These are phyloP conservation scores for Adenanthera pavonina DNA, from an alignment of 306 rosid genomes.

Conservation along the genomic window DNA sequence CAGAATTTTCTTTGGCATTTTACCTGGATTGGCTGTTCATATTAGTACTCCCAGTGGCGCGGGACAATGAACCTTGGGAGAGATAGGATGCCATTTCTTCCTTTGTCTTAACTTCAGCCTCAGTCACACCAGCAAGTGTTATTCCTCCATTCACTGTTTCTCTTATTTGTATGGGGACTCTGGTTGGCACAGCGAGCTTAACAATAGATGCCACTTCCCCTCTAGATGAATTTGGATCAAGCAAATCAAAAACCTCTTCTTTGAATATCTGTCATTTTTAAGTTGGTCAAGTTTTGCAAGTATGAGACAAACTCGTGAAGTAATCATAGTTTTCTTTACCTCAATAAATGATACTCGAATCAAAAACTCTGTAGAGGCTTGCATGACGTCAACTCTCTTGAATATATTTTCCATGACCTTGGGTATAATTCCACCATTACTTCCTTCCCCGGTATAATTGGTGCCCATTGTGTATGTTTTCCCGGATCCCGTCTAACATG, in stretches of 20 bases:
- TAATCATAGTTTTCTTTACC: conserved; percentile 50
- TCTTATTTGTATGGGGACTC: conserved; percentile 91
- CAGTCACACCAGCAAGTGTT: conserved; percentile 94
- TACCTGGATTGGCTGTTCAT: conserved; percentile 99
- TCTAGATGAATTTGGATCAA: conserved; percentile 66
- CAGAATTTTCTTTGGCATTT: neutral
- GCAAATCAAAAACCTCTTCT: conserved; percentile 94
- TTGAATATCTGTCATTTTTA: conserved; percentile 76
- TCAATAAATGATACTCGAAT: conserved; percentile 94
- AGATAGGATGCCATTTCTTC: conserved; percentile 94
- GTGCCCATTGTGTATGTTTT: conserved; percentile 84
- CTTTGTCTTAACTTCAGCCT: conserved; percentile 83
- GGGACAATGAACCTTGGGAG: conserved; percentile 78
- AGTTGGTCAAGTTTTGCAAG: conserved; percentile 23
- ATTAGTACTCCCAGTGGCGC: conserved; percentile 96
- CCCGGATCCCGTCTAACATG: conserved; percentile 89
- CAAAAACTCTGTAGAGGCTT: conserved; percentile 65
- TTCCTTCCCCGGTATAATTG: conserved; percentile 74
- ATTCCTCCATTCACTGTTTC: conserved; percentile 93
- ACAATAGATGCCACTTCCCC: conserved; percentile 51
- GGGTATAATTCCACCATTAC: conserved; percentile 73
- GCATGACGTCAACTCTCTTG: conserved; percentile 55
- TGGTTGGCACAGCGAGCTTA: conserved; percentile 58
- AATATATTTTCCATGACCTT: conserved; percentile 80
- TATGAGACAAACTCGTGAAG: neutral